Conservation (phyloP, 768 basidiomycete species). For the Hypholoma sublateritium region DNA sequence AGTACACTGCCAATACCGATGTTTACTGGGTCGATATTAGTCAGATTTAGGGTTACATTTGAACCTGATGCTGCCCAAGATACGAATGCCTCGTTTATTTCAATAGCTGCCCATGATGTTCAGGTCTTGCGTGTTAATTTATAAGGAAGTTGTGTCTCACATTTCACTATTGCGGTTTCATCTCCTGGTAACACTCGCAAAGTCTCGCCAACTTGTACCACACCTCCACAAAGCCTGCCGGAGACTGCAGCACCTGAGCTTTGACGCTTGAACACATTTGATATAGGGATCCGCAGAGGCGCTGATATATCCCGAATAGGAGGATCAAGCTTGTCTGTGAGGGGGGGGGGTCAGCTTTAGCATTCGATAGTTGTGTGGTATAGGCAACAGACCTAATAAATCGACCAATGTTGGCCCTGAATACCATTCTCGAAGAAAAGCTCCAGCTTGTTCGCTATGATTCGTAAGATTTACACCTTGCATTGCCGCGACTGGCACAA, state of each 20-base stretch:
- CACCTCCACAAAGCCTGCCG: constrained; percentile 83
- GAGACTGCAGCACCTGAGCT: constrained; percentile 75
- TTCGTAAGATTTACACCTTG: constrained; percentile 80
- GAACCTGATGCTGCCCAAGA: constrained; percentile 91
- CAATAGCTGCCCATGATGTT: constrained; percentile 62
- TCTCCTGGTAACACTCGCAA: constrained; percentile 90
- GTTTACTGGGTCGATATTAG: constrained; percentile 82
- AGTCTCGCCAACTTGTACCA: constrained; percentile 90
- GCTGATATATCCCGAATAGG: constrained; percentile 74
- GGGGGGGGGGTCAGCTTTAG: neutral
- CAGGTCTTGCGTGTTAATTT: no score
- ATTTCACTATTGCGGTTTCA: constrained; percentile 79
- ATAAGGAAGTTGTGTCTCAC: constrained; percentile 29
- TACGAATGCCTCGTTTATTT: constrained; percentile 72
- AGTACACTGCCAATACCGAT: constrained; percentile 87
- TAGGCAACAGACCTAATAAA: constrained; percentile 57
- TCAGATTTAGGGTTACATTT: constrained; percentile 84
- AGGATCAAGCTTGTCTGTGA: constrained; percentile 71
- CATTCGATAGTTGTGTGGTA: neutral
- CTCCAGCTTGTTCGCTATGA: constrained; percentile 45
- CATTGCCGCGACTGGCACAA: constrained; percentile 89
- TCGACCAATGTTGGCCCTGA: constrained; percentile 82
- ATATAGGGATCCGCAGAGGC: constrained; percentile 84
- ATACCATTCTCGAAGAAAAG: constrained; percentile 72
- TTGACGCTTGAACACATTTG: constrained; percentile 93